Conservation (phyloP, 306 rosid genomes). For the Lablab purpureus region DNA sequence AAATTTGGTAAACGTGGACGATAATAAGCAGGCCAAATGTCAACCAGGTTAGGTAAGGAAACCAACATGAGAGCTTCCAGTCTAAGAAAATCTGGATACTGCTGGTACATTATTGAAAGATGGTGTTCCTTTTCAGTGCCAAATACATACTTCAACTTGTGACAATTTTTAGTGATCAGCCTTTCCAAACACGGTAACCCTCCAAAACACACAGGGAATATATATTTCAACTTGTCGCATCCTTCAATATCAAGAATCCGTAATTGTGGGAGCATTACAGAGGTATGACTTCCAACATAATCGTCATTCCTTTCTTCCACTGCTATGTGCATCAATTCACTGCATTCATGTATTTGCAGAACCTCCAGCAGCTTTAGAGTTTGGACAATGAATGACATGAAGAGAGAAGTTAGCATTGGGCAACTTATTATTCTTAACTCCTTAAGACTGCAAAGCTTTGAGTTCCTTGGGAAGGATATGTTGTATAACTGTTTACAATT, state of each 20-base stretch:
- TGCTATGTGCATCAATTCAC: constrained; percentile 25
- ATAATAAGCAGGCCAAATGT: constrained; percentile 7
- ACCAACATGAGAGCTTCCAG: not conserved
- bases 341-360: not conserved
- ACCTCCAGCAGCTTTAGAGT: constrained; percentile 15
- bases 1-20: constrained; percentile 17
- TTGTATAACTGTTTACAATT: constrained; percentile 7
- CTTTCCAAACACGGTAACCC: not conserved
- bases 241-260: not conserved
- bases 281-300: not conserved
- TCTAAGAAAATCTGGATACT: not conserved
- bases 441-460: constrained; percentile 35
- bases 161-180: not conserved
- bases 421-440: not conserved
- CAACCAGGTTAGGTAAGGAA: not conserved
- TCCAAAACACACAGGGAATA: not conserved
- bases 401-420: constrained; percentile 3
- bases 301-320: not conserved
- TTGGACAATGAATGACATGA: constrained; percentile 1
- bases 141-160: constrained; percentile 31
- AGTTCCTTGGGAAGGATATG: constrained; percentile 40
- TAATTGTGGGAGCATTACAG: constrained; percentile 17
- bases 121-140: not conserved
- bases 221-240: constrained; percentile 14
- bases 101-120: not conserved